Base-by-base conservation (phyloP, 306 rosid genomes). In the Vigna trinervia region DNA sequence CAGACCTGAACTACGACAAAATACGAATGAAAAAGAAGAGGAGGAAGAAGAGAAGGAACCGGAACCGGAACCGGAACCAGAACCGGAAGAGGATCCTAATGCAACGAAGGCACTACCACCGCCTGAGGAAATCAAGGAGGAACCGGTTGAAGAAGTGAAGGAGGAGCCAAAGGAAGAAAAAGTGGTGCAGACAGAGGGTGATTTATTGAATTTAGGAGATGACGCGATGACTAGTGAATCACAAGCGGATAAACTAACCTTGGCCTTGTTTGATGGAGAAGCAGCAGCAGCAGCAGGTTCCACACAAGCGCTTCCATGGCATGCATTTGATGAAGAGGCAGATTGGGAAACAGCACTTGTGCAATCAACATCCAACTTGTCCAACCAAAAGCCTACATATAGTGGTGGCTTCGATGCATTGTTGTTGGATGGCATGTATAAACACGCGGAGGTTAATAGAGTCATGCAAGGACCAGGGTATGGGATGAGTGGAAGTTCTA, bases 321-420 rank as follows among this genome's bases (percentile, higher is more conserved):
- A 92, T 57, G 94, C 94, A 8, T 96, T 96, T 7, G 91, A 91
- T 1, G 89, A 85, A 0, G 70, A 71, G 1, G 73, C 85, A 12
- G 98, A 96, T 47, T 96, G 99, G 99, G 99, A 96, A 76, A 78
- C 94, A 6, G 84, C 97, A 5, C 51, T 96, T 39, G 92, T 96
- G 32, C 87, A 91, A 78, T 82, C 99, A 23, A 83, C 90, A 1
- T 89, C 87, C 78, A 50, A 83, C 71, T 81, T 96, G 57, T 5
- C 66, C 0, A 74, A 86, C 70, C 96, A 87, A 72, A 86, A 72
- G 71, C 84, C 88, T 0, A 66, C 71, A 30, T 86, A 88, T 8
- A 96, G 88, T 0, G 98, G 98, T 4, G 97, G 99, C 0, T 92
- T 92, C 60, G 98, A 96, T 26, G 74, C 85, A 71, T 64, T 90